phyloP scores from a whole-genome alignment of 2,329 filamentous ascomycete genomes.

The Hypoxylon sp. region DNA sequence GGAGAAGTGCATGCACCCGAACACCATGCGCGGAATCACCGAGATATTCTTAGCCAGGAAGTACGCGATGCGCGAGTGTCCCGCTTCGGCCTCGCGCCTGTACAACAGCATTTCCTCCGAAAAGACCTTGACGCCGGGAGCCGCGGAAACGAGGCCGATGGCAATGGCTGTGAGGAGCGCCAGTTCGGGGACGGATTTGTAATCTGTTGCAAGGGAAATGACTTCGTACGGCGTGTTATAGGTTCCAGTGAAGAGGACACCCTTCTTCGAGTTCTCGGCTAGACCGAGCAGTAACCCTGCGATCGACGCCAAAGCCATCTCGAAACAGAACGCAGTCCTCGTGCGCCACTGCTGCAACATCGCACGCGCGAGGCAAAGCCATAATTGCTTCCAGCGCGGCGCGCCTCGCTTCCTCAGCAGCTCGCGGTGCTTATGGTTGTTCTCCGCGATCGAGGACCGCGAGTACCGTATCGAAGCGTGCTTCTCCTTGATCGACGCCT shows the following conservation, averaged over 20 bases:
- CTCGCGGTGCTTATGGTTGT: constrained; percentile 55
- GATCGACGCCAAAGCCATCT: constrained; percentile 65
- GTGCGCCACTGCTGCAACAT: constrained; percentile 70
- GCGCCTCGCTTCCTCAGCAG: constrained; percentile 66
- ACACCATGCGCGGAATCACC: constrained; percentile 64
- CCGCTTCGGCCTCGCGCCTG: constrained; percentile 67
- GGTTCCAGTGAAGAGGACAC: constrained; percentile 66
- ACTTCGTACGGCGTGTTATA: constrained; percentile 64
- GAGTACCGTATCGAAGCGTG: constrained; percentile 49
- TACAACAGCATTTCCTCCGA: constrained; percentile 68
- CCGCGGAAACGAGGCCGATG: constrained; percentile 67
- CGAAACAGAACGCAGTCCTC: constrained; percentile 65
- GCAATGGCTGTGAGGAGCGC: constrained; percentile 66
- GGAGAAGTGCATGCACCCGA: constrained; percentile 68
- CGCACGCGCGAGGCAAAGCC: constrained; percentile 65
- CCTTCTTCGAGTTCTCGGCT: constrained; percentile 62
- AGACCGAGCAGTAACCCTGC: constrained; percentile 68
- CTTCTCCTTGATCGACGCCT: constrained; percentile 42
- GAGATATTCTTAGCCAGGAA: constrained; percentile 68
- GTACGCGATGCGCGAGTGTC: constrained; percentile 68
- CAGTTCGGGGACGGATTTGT: constrained; percentile 64
- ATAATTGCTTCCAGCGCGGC: constrained; percentile 62
- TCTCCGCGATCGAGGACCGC: constrained; percentile 56
- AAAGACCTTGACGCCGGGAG: constrained; percentile 69
- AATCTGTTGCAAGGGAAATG: constrained; percentile 65